These are phyloP conservation scores for Phytophthora litchii DNA, from an alignment of 352 stramenopile species.

Conservation along the genomic window DNA sequence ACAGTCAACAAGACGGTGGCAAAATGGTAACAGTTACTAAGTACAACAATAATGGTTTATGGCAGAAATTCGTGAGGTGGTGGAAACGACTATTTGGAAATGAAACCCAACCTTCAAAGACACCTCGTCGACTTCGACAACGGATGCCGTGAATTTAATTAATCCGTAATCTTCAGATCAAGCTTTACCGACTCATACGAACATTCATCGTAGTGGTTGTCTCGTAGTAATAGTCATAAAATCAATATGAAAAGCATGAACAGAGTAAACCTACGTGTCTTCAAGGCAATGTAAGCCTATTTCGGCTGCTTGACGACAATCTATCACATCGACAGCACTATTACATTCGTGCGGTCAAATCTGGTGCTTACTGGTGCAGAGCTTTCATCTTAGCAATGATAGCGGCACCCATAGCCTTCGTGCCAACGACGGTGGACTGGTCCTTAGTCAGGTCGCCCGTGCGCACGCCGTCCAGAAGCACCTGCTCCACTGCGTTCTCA, in stretches of 20 bases:
- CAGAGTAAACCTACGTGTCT: conserved; percentile 23
- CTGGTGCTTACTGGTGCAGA: conserved; percentile 40
- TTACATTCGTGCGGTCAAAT: background rate
- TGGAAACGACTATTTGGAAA: conserved; percentile 3
- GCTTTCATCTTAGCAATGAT: conserved; percentile 82
- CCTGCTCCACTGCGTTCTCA: conserved; percentile 80
- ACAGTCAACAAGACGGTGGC: conserved; percentile 5
- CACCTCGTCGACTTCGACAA: conserved; percentile 15
- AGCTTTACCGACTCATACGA: too few species aligned
- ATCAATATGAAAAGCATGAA: conserved; percentile 8
- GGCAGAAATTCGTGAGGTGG: conserved; percentile 20
- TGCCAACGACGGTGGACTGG: conserved; percentile 60
- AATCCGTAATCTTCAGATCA: too few species aligned
- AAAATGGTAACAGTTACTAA: conserved; percentile 17
- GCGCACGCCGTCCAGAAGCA: conserved; percentile 83
- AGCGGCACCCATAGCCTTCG: conserved; percentile 75
- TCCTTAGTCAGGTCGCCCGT: conserved; percentile 87
- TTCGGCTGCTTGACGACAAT: conserved; percentile 9
- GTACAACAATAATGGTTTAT: conserved; percentile 24
- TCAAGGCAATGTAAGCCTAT: conserved; percentile 7
- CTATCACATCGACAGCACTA: conserved; percentile 19
- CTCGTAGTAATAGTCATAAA: background rate
- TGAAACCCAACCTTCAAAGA: background rate
- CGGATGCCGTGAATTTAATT: background rate
- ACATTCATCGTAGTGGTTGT: too few species aligned